A percentile compares a stretch with the other conserved stretches of the same genome.
Conservation (phyloP, 768 basidiomycete species). For the Macrolepiota fuliginosa region DNA sequence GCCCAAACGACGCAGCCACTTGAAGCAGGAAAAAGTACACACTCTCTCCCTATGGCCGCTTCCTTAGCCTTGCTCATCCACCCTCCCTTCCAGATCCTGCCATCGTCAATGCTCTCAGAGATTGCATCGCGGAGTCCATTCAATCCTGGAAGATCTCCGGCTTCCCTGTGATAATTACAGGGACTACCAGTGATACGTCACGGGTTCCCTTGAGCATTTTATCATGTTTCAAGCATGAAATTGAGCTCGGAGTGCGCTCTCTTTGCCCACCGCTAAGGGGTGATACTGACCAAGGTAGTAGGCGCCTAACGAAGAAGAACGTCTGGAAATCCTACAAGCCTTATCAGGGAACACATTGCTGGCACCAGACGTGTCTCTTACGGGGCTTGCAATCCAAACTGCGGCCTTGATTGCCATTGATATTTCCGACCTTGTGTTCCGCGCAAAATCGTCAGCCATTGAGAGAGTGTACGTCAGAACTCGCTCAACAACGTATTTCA, state of each 20-base stretch:
- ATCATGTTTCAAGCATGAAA: constrained; percentile 82
- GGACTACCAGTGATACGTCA: constrained; percentile 66
- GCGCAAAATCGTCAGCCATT: constrained; percentile 55
- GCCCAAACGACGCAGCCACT: constrained; percentile 61
- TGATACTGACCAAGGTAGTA: constrained; percentile 25
- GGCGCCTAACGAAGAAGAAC: constrained; percentile 80
- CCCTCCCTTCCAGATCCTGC: constrained; percentile 46
- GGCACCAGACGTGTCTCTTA: constrained; percentile 78
- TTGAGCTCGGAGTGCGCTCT: constrained; percentile 62
- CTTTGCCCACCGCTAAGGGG: not conserved
- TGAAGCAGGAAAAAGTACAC: constrained; percentile 63
- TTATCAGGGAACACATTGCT: constrained; percentile 40
- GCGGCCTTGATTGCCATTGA: constrained; percentile 88
- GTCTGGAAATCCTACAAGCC: constrained; percentile 56
- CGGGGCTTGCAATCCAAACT: constrained; percentile 75
- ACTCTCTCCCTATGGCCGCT: not conserved
- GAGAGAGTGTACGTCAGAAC: constrained; percentile 43
- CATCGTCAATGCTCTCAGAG: constrained; percentile 55
- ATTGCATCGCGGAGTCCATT: constrained; percentile 58
- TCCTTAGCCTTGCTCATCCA: not conserved
- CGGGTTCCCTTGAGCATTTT: constrained; percentile 61
- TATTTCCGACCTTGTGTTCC: constrained; percentile 63
- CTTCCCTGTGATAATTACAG: constrained; percentile 75
- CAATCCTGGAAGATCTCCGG: constrained; percentile 57
- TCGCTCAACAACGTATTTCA: constrained; percentile 6